Percentiles rank a stretch among this genome's conserved stretches.
Conservation (phyloP, 176 grass and related monocot species). For the Panicum miliaceum region DNA sequence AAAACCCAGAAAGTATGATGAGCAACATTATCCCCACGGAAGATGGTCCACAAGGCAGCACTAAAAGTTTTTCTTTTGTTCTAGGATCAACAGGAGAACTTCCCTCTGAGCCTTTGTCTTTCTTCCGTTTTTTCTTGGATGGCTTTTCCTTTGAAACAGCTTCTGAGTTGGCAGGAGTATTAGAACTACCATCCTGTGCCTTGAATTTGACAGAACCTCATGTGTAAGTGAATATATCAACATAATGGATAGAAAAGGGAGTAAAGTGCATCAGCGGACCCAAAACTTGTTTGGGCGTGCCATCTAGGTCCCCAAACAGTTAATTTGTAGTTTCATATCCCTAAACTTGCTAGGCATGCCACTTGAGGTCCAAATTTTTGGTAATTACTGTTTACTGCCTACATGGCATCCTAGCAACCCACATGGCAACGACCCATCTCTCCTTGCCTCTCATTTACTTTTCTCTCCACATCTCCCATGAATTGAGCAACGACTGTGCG, state of each 20-base stretch:
- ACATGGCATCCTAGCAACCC: no score
- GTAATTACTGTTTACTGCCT: no score
- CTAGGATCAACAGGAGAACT: slow-evolving; percentile 53
- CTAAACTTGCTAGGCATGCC: no score
- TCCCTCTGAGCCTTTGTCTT: slow-evolving; percentile 68
- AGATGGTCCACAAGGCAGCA: slow-evolving; percentile 84
- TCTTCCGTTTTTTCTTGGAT: slow-evolving; percentile 85
- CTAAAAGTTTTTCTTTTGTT: slow-evolving; percentile 70
- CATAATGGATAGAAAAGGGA: background rate
- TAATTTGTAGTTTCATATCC: no score
- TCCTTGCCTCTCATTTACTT: no score
- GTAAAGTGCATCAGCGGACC: no score
- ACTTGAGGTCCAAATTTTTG: no score
- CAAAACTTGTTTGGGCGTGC: no score
- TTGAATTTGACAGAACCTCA: slow-evolving; percentile 55
- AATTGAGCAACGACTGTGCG: no score
- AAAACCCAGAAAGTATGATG: slow-evolving; percentile 81
- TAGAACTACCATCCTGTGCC: slow-evolving; percentile 11
- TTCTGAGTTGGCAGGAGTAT: slow-evolving; percentile 35
- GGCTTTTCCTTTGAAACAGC: slow-evolving; percentile 70
- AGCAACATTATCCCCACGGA: slow-evolving; percentile 73
- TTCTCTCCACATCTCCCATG: no score
- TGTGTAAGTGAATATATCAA: background rate
- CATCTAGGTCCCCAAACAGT: no score
- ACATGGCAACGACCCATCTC: no score